Evolutionary conservation across 2,329 filamentous ascomycete species (phyloP), one percentile per base, ranked within the genome.

Genomic region (Chaetomium globosum): DNA sequence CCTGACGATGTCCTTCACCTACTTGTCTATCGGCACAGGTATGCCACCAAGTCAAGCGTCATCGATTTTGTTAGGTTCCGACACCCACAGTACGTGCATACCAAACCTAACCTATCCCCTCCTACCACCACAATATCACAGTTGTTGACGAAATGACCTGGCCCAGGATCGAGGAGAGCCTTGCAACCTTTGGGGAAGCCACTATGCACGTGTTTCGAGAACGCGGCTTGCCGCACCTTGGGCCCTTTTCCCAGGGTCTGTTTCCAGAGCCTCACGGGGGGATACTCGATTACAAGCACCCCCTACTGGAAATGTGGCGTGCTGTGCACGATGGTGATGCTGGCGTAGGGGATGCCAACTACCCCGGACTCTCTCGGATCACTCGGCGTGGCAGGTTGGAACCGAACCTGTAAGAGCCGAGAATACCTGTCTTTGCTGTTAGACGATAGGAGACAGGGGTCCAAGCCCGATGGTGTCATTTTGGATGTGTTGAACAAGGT

Each of bases 1-100:
- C 84, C 84, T 0, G 73, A 77, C 12, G 77, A 83, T 62, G 76
- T 86, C n/a, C 77, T 83, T 67, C 75, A 80, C 65, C 78, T 84
- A 63, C 77, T 85, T 52, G 77, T 80, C 31, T 78, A 80, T 61
- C 78, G 78, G 21, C 80, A 81, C 70, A 77, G 75, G 61, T 83
- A 81, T 53, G 64, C 69, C 52, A 79, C 80, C 26, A 80, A 79
- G 56, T 74, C 74, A 33, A 79, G 79, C 10, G 78, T 84, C 9
- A 77, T 84, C 12, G 69, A 72, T 5, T 78, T 80, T 61, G 75
- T 82, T 4, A 77, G 75, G 6, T 68, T 77, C 4, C 75, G 75
- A 12, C 78, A 80, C 23, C 78, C 79, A 2, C 74, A 66, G 61
- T 69, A 64, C 43, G 65, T 51, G 19, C n/a, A 16, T 58, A 16